phyloP scores from a whole-genome alignment of 305 asterid species.

The Rubia occidens region DNA sequence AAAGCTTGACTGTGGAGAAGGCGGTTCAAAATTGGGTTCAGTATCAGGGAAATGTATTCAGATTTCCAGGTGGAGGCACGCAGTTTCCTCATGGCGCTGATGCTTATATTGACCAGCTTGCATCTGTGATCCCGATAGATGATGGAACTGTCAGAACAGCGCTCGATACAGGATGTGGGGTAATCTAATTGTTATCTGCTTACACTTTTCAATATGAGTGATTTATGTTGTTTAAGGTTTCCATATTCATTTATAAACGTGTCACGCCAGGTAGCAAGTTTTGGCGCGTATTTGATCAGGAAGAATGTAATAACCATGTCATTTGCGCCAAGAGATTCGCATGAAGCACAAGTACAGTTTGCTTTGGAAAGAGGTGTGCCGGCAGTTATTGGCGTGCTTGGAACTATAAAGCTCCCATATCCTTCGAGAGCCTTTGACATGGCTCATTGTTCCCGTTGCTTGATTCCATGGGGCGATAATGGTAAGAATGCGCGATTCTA shows the following conservation, averaged over 20 bases:
- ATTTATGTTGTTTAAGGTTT: not conserved
- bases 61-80: slow-evolving; percentile 41
- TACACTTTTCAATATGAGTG: not conserved
- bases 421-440: slow-evolving; percentile 88
- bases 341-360: slow-evolving; percentile 94
- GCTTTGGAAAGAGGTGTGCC: slow-evolving; percentile 98
- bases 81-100: slow-evolving; percentile 43
- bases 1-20: slow-evolving; percentile 38
- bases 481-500: slow-evolving; percentile 20
- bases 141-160: slow-evolving; percentile 39
- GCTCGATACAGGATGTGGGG: slow-evolving; percentile 44
- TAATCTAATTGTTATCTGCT: slow-evolving; percentile 11
- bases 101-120: slow-evolving; percentile 37
- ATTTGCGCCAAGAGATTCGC: slow-evolving; percentile 98
- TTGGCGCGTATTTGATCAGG: slow-evolving; percentile 40
- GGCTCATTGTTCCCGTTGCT: slow-evolving; percentile 97
- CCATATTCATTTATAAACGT: slow-evolving; percentile 3
- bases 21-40: slow-evolving; percentile 43
- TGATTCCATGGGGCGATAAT: slow-evolving; percentile 76
- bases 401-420: slow-evolving; percentile 74
- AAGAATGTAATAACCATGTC: slow-evolving; percentile 62
- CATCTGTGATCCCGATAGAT: slow-evolving; percentile 32
- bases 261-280: slow-evolving; percentile 37
- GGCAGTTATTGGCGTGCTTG: slow-evolving; percentile 94
- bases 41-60: slow-evolving; percentile 34